Base-by-base conservation (phyloP, 148 eudicot genomes). In the Amaranthus cruentus region DNA sequence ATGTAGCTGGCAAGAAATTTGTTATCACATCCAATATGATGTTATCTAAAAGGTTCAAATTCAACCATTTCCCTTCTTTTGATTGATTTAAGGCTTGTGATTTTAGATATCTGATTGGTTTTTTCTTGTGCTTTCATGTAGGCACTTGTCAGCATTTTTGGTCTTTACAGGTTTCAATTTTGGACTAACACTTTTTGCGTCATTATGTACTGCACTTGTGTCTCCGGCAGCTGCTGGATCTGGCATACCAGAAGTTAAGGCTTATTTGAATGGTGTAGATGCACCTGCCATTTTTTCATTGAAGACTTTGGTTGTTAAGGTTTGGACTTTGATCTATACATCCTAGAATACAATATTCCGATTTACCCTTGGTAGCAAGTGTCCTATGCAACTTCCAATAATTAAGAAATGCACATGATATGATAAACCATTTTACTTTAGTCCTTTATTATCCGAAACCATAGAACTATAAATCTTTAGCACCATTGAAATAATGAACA, bases 201-300 rank as follows among this genome's bases (percentile, higher is more conserved):
- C 92, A 72, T 9, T 81, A 66, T 84, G 91, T 56, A 91, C 98
- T 56, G 88, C 87, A 47, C 81, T 89, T 70, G 68, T 91, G 72
- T 82, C 97, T 4, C 98, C 97, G 7, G 93, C 86, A 51, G 92
- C 98, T 55, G 95, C 97, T 78, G 98, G 98, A 64, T 94, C 98
- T 10, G 98, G 98, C 43, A 87, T 94, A 73, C 97, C 98, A 4
- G 98, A 94, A 85, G 93, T 94, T 47, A 94, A 94, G 86, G 98
- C 96, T 28, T 94, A 91, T 82, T 80, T 94, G 76, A 94, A 94
- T 82, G 98, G 98, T n/a, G 97, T 94, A 66, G 97, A 94, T 77
- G 92, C 97, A 2, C 97, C 98, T 13, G 90, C 81, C 62, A 85
- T 91, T 71, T 89, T 91, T 81, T 85, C 97, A 55, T 44, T 87